Evolutionary conservation across 2,329 filamentous ascomycete genomes (phyloP).

Genomic region (Pseudonectria foliicola): DNA sequence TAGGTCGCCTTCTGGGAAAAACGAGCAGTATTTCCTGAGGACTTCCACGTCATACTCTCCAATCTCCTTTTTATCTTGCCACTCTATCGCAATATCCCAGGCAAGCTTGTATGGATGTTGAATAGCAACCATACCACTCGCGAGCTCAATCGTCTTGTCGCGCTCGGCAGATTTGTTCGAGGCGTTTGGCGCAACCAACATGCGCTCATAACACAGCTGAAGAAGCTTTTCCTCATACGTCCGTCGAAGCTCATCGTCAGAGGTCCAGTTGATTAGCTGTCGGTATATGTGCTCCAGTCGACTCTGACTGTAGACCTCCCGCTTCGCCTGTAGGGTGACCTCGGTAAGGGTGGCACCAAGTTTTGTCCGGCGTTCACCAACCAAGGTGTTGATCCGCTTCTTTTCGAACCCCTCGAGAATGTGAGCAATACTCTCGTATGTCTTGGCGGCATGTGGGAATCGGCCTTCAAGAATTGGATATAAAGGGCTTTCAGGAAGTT

Average conservation of each 20-base stretch:
- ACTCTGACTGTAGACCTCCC: constrained; percentile 71
- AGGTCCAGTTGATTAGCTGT: constrained; percentile 82
- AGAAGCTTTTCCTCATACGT: constrained; percentile 87
- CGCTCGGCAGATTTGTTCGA: constrained; percentile 63
- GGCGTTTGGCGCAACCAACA: constrained; percentile 60
- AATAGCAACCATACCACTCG: constrained; percentile 92
- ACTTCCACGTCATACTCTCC: constrained; percentile 70
- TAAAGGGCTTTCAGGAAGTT: constrained; percentile 72
- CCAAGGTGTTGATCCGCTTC: constrained; percentile 80
- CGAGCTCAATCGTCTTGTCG: constrained; percentile 65
- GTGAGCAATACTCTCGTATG: constrained; percentile 75
- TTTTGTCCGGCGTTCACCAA: constrained; percentile 80
- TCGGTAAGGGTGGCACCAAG: constrained; percentile 77
- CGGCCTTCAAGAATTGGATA: constrained; percentile 80
- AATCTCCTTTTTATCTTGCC: constrained; percentile 71
- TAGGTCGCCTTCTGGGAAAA: constrained; percentile 80
- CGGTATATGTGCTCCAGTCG: constrained; percentile 74
- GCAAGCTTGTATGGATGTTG: constrained; percentile 84
- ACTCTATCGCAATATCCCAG: constrained; percentile 87
- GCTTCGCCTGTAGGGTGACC: constrained; percentile 80
- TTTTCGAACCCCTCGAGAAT: constrained; percentile 82
- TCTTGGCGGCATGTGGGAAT: constrained; percentile 69
- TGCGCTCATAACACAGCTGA: constrained; percentile 68
- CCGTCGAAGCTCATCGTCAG: constrained; percentile 76
- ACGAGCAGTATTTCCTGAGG: constrained; percentile 71